phyloP scores from a whole-genome alignment of 352 stramenopile species.

The Phytophthora cactorum region DNA sequence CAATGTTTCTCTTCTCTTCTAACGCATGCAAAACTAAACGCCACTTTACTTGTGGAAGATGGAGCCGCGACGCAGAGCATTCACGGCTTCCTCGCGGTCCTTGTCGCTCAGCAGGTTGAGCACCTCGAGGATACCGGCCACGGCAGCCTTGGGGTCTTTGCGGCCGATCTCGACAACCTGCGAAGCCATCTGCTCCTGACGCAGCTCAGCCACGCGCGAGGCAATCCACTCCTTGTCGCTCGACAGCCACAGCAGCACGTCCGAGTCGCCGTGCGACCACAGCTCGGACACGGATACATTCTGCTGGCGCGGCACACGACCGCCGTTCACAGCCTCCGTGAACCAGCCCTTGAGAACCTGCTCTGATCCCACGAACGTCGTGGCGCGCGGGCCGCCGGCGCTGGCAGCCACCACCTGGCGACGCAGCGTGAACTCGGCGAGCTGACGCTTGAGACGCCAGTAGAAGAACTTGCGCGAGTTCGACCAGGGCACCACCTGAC shows the following conservation, averaged over 20 bases:
- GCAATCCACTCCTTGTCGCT: constrained; percentile 84
- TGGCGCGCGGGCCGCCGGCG: constrained; percentile 35
- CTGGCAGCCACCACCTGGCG: constrained; percentile 54
- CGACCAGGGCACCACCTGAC: constrained; percentile 96
- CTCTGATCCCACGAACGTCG: constrained; percentile 62
- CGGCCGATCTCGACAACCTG: constrained; percentile 82
- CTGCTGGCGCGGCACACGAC: constrained; percentile 64
- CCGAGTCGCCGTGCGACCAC: constrained; percentile 75
- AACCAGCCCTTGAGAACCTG: constrained; percentile 83
- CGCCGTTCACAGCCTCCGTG: constrained; percentile 79
- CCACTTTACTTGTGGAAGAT: constrained; percentile 83
- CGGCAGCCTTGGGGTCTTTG: constrained; percentile 83
- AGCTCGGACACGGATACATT: constrained; percentile 73
- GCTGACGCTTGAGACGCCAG: constrained; percentile 97
- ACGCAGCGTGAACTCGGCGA: constrained; percentile 96
- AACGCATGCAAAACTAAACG: constrained; percentile 38
- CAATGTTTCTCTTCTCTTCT: constrained; percentile 25
- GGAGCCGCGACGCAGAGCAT: constrained; percentile 79
- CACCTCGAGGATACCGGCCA: constrained; percentile 85
- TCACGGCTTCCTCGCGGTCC: constrained; percentile 85
- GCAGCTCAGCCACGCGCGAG: constrained; percentile 57
- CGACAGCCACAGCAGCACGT: constrained; percentile 80
- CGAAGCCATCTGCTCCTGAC: constrained; percentile 71
- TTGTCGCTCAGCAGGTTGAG: constrained; percentile 84
- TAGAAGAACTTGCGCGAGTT: constrained; percentile 98